Evolutionary conservation across 768 basidiomycete genomes (phyloP), one percentile per base, ranked within the genome.

Genomic region (Rhizopogon vinicolor): DNA sequence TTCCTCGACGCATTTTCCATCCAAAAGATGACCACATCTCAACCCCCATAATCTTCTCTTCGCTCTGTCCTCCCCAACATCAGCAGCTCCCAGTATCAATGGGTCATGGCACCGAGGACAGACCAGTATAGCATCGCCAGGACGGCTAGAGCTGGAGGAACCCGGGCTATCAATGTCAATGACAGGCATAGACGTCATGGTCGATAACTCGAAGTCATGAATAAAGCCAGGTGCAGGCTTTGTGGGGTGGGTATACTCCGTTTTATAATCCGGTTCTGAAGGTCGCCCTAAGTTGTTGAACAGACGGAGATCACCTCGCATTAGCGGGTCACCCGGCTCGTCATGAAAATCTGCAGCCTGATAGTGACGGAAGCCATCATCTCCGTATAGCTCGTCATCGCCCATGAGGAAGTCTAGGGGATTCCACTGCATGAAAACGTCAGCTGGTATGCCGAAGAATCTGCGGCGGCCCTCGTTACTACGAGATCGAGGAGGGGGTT

Each of bases 1-100:
- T 59, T 78, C 74, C 57, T 78, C 77, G 2, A 86, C 68, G 60
- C 89, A 92, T 66, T 86, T 88, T 48, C 87, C 90, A 59, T 91
- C 89, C 0, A 91, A 75, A 61, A 92, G 68, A 64, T 92, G 90
- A 0, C 89, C 89, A 51, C 89, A 92, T 41, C 86, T 74, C 57
- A 92, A 69, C 1, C 79, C 83, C 89, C 88, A 91, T 7, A 91
- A 70, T 42, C 80, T 77, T 52, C 76, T 72, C 39, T 68, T 69
- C 41, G 71, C 71, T 41, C 71, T 74, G 37, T 81, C 83, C 44
- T 75, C 70, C 14, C 73, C 70, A n/a, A 82, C 72, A 12, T 76
- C 78, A 1, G 74, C 73, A 45, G 78, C 75, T 37, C 77, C 72
- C 29, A 86, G 72, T 9, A 86, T 67, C 5, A 91, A 76, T 0